Evolutionary conservation across 2,329 filamentous ascomycete genomes (phyloP).

Genomic region (Colletotrichum noveboracense): DNA sequence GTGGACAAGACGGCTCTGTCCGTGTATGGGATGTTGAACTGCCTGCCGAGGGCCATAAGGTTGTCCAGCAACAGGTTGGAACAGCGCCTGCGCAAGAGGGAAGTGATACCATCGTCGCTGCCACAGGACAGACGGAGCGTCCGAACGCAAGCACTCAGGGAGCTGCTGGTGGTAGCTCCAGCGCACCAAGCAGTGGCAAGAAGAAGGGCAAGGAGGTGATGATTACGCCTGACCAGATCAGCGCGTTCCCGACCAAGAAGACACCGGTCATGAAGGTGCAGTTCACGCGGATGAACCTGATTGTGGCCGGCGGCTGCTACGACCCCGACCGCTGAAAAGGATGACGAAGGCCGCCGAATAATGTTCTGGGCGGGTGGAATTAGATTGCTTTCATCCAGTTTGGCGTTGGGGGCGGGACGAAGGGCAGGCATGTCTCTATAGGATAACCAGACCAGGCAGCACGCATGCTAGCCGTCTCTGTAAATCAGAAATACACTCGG

Average conservation of each 20-base stretch:
- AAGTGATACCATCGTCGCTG: constrained; percentile 32
- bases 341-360: background rate
- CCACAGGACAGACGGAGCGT: constrained; percentile 33
- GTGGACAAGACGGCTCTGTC: constrained; percentile 90
- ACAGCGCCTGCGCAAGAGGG: constrained; percentile 27
- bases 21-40: constrained; percentile 90
- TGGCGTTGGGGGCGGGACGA: constrained; percentile 16
- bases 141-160: constrained; percentile 29
- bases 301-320: constrained; percentile 81
- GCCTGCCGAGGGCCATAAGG: constrained; percentile 68
- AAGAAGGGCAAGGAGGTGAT: constrained; percentile 91
- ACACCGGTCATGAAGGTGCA: constrained; percentile 91
- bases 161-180: constrained; percentile 28
- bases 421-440: background rate
- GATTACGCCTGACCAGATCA: constrained; percentile 92
- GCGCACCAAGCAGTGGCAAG: constrained; percentile 46
- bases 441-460: background rate
- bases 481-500: constrained; percentile 3
- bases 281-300: constrained; percentile 94
- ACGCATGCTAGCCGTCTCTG: background rate
- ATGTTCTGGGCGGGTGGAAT: background rate
- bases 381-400: constrained; percentile 16
- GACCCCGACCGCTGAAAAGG: constrained; percentile 53
- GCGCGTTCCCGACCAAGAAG: constrained; percentile 94
- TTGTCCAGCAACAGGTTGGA: constrained; percentile 35